Base-by-base conservation (phyloP, 805 yeast genomes). In the Kuraishia borneana region DNA sequence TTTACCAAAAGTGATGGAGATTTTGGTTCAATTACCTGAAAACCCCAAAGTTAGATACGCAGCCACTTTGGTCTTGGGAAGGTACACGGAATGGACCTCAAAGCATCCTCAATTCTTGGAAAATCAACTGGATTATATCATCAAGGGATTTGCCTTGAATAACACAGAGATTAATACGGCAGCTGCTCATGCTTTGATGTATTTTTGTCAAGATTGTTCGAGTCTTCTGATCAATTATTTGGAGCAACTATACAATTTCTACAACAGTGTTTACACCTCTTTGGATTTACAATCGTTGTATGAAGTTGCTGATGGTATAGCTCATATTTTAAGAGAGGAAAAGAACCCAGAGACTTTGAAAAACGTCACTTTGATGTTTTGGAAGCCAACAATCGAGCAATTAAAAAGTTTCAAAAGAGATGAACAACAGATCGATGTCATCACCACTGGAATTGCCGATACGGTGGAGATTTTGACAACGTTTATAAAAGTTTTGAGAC, bases 31-130 rank as follows among this genome's bases (percentile, higher is more conserved):
- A 47, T 60, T 84, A 36, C 95, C 96, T 1, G 89, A 83, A 43
- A 87, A 84, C 48, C 76, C 81, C 16, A 83, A 84, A 50, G 74
- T 92, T 34, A 69, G 95, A 53, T 92, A 89, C 50, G 94, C 97
- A 5, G 87, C 95, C 2, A 85, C 95, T 1, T 65, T 92, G 48
- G 95, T 92, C 1, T 61, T 92, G 27, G 97, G 98, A n/a, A 68
- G 98, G 46, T 92, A 92, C 54, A 83, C 97, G 2, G 85, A 82
- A 58, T 92, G 98, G 96, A 84, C 97, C 0, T 63, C 87, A 3
- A 69, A 74, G 43, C 94, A 92, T 56, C 87, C 94, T 4, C 79
- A 82, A 40, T 80, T 66, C 45, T 63, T 94, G 39, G 92, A 83
- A 54, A 69, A 76, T 32, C 95, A 88, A 54, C 65, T 92, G 37